Base-by-base conservation (phyloP, 2,329 filamentous ascomycete genomes). In the Bretziella fagacearum region DNA sequence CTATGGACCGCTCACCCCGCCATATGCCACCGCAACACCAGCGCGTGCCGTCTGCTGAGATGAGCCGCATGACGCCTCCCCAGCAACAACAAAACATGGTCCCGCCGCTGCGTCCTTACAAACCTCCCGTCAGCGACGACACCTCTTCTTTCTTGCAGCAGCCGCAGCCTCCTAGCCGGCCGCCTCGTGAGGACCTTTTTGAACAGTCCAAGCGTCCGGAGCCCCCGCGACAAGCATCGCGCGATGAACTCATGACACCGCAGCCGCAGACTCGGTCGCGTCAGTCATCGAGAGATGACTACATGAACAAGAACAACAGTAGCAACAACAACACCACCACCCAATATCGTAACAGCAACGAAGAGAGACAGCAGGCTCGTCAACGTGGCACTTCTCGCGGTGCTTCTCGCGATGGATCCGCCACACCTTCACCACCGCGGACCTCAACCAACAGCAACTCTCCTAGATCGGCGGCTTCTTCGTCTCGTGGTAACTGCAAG, bases 401-500 rank as follows among this genome's bases (percentile, higher is more conserved):
- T 25, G 29, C 22, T 15, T 43, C 44, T 7, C 44, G 44, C 23
- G 44, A 47, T 11, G 26, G 33, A 15, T 47, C 48, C 6, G 44
- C 44, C 17, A 50, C 48, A 7, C 48, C 48, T 5, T 50, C 48
- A 13, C 48, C 48, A 10, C 48, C 48, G 2, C 44, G 48, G 17
- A 46, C 44, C 5, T 44, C 44, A 15, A 35, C 18, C 20, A 36
- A 30, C 39, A 15, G 51, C 53, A 20, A 27, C 23, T 45, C 48
- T 13, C 53, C 54, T 26, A 53, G 56, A 6, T 52, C 54, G 13
- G 41, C 47, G 48, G 37, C 46, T 37, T 60, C 66, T 1, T 71
- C 66, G 2, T n/a, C 71, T 13, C 81, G 84, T 48, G 84, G 84
- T 2, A 76, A 75, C 52, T 98, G 91, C 65, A 84, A 85, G 56